A percentile compares a stretch with the other conserved stretches of the same genome.
Evolutionary conservation across 495 filamentous ascomycete species (phyloP).

Genomic region (Cercophora samala): DNA sequence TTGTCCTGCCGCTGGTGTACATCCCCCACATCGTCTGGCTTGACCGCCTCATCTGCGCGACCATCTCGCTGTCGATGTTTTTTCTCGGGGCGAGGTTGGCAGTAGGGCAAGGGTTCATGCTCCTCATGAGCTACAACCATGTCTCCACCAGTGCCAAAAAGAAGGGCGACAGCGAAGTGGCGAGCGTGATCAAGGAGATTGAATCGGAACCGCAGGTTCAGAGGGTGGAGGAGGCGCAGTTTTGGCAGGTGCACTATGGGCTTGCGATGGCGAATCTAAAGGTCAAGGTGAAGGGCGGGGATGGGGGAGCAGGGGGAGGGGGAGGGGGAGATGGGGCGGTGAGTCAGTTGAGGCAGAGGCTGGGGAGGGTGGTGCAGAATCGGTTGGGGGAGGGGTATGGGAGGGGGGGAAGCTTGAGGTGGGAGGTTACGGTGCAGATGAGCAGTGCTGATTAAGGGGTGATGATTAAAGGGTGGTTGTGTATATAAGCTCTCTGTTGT

Average conservation of each 20-base stretch:
- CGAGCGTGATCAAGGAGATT: constrained; percentile 78
- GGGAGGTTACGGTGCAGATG: constrained; percentile 72
- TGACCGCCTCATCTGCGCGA: constrained; percentile 73
- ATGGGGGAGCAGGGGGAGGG: constrained; percentile 40
- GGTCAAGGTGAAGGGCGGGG: constrained; percentile 52
- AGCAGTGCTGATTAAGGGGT: constrained; percentile 30
- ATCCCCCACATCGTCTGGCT: constrained; percentile 72
- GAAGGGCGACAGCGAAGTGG: constrained; percentile 40
- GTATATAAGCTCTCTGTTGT: neutral
- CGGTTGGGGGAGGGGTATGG: constrained; percentile 85
- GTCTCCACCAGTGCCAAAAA: neutral
- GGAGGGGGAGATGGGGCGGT: constrained; percentile 60
- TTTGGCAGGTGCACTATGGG: constrained; percentile 99
- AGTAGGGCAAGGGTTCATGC: constrained; percentile 81
- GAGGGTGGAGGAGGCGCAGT: constrained; percentile 79
- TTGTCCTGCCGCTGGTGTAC: constrained; percentile 78
- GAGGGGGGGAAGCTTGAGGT: constrained; percentile 67
- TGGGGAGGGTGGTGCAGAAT: constrained; percentile 77
- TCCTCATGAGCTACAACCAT: constrained; percentile 77
- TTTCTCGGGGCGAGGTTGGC: constrained; percentile 76
- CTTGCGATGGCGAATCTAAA: constrained; percentile 94
- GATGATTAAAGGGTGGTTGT: constrained; percentile 22
- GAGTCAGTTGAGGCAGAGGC: constrained; percentile 64
- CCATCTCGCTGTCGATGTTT: constrained; percentile 84
- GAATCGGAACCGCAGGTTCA: constrained; percentile 71